Percentiles rank a stretch among this genome's conserved stretches.
phyloP scores from a whole-genome alignment of 2,329 filamentous ascomycete genomes.

The Nothopassalora personata region DNA sequence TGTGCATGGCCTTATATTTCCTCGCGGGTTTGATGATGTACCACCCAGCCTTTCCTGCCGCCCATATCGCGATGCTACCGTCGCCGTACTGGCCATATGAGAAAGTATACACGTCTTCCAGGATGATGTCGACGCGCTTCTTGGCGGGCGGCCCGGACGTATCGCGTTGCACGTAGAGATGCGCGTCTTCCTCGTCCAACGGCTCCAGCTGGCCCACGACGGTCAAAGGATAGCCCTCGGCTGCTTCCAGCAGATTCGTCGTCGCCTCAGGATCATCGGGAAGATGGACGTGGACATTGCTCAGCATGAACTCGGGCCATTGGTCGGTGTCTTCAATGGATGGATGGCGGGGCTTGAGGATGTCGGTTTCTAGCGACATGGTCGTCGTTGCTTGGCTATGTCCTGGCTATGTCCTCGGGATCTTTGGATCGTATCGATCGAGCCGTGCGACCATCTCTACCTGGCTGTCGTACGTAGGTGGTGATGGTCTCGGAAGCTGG shows the following conservation, averaged over 20 bases:
- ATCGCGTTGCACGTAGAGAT: conserved; percentile 17
- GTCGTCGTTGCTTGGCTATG: neutral
- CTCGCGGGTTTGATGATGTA: conserved; percentile 59
- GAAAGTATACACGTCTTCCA: conserved; percentile 47
- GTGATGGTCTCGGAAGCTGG: neutral
- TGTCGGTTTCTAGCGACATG: conserved; percentile 30
- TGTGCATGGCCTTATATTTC: conserved; percentile 53
- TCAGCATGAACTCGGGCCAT: conserved; percentile 59
- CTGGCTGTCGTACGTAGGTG: neutral
- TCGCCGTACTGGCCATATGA: conserved; percentile 52
- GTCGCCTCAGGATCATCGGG: conserved; percentile 33
- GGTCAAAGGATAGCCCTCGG: conserved; percentile 55
- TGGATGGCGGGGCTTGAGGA: conserved; percentile 40
- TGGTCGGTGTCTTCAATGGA: conserved; percentile 36
- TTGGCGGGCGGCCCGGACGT: conserved; percentile 1
- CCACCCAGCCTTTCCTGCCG: conserved; percentile 60
- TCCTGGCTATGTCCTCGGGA: neutral
- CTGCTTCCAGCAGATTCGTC: conserved; percentile 58
- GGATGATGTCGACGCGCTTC: conserved; percentile 43
- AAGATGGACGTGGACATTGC: conserved; percentile 51
- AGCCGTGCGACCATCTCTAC: neutral
- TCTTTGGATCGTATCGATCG: neutral
- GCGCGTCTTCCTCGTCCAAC: conserved; percentile 39
- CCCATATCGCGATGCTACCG: conserved; percentile 59
- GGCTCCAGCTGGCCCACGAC: conserved; percentile 57